These are phyloP conservation scores for Populus nigra DNA, from an alignment of 345 rosid species.

Conservation along the genomic window DNA sequence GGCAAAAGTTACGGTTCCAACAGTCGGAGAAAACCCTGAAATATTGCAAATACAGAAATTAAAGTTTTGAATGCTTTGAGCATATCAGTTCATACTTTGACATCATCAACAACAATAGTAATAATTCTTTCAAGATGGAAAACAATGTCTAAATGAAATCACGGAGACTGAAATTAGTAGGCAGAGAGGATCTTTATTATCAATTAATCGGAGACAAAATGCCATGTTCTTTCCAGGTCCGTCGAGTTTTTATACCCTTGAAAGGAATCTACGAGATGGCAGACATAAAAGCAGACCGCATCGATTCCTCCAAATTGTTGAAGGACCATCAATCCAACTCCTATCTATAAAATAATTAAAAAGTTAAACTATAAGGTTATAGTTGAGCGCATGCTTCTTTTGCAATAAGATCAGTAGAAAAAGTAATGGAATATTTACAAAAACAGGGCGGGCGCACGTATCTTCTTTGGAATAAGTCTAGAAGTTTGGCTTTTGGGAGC, in stretches of 20 bases:
- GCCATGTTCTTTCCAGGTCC: too few relatives aligned
- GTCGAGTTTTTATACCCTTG: too few relatives aligned
- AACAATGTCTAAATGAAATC: too few relatives aligned
- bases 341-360: slow-evolving; percentile 5
- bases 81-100: not conserved
- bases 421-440: not conserved
- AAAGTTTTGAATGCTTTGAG: not conserved
- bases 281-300: not conserved
- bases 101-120: too few relatives aligned
- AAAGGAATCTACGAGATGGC: not conserved
- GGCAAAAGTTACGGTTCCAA: slow-evolving; percentile 79
- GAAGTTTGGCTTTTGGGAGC: slow-evolving; percentile 21
- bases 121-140: too few relatives aligned
- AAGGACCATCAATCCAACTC: slow-evolving; percentile 13
- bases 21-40: slow-evolving; percentile 63
- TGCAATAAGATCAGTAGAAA: not conserved
- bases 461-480: slow-evolving; percentile 26
- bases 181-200: too few relatives aligned
- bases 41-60: not conserved
- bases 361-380: not conserved
- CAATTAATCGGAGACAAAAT: too few relatives aligned
- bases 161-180: too few relatives aligned
- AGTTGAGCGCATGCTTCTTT: not conserved
- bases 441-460: not conserved
- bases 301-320: slow-evolving; percentile 12